Base-by-base conservation (phyloP, 164 flowering plant genomes). In the Stephania cephalantha region DNA sequence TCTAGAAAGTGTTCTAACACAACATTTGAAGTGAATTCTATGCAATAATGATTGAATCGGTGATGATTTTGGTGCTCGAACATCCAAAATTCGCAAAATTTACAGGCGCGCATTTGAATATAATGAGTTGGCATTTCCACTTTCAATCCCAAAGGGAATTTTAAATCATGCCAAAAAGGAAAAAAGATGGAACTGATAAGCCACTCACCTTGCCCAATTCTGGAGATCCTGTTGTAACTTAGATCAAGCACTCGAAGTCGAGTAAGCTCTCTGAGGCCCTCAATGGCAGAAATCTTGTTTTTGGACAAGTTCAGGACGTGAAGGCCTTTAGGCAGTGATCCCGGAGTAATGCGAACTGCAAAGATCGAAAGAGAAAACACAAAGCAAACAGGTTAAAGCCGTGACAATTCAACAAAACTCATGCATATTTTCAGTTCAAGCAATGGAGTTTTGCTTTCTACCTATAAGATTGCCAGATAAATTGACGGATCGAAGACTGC, bases 251-350 rank as follows among this genome's bases (percentile, higher is more conserved):
- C 84, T 12, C 96, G 86, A 77, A 95, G 65, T 22, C 93, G 81
- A 25, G 90, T 90, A 25, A 91, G 66, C 45, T 95, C 99, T 82
- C 91, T 88, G 55, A 93, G 95, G 11, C 99, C 99, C 80, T 95
- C 99, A 73, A 95, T 90, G 18, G 84, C 76, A 71, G 68, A 82
- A 77, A 95, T 93, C 84, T 88, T 95, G 93, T 95, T 95, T 80
- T 87, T 93, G 8, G 99, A 91, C 76, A 95, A 78, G 77, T 91
- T 82, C 76, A 95, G 92, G 52, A 84, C 80, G 73, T 93, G 99
- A 70, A 95, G 91, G 70, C 98, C 91, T 82, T 89, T 91, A 11
- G 98, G 99, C 72, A 95, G 90, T 31, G 89, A 90, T 70, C 95
- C 97, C 18, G 92, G 86, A 75, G 89, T 80, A 6, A 95, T 90